A percentile compares a stretch with the other conserved stretches of the same genome.
phyloP scores from a whole-genome alignment of 179 eudicot species.

The Heliamphora pulchella region DNA sequence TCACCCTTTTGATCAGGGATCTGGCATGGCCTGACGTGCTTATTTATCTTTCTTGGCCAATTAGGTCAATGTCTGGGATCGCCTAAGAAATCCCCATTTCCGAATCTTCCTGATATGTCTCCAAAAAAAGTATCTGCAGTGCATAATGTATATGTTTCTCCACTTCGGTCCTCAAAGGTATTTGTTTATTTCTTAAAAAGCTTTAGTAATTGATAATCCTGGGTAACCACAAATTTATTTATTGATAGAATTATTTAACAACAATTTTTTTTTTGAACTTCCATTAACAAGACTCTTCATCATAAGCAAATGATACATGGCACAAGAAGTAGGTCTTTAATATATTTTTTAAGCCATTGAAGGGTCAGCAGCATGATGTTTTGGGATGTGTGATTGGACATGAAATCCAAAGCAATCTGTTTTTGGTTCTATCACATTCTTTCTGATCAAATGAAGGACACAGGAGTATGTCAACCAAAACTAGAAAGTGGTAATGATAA shows the following conservation, averaged over 20 bases:
- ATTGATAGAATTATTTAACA: background rate
- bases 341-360: background rate
- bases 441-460: background rate
- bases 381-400: background rate
- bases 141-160: constrained; percentile 91
- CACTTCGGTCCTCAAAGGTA: constrained; percentile 95
- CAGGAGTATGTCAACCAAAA: background rate
- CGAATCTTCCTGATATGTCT: constrained; percentile 96
- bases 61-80: constrained; percentile 77
- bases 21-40: background rate
- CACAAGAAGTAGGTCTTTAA: background rate
- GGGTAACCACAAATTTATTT: background rate
- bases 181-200: background rate
- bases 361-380: background rate
- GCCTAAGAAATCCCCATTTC: constrained; percentile 70
- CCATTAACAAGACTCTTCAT: background rate
- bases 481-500: background rate
- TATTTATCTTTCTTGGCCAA: constrained; percentile 20
- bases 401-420: background rate
- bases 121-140: constrained; percentile 83
- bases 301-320: background rate
- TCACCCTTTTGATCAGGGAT: background rate
- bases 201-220: background rate
- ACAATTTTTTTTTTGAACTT: background rate
- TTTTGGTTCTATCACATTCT: background rate